These are phyloP conservation scores for Madurella fahalii DNA, from an alignment of 2,329 filamentous ascomycete genomes.

Conservation along the genomic window DNA sequence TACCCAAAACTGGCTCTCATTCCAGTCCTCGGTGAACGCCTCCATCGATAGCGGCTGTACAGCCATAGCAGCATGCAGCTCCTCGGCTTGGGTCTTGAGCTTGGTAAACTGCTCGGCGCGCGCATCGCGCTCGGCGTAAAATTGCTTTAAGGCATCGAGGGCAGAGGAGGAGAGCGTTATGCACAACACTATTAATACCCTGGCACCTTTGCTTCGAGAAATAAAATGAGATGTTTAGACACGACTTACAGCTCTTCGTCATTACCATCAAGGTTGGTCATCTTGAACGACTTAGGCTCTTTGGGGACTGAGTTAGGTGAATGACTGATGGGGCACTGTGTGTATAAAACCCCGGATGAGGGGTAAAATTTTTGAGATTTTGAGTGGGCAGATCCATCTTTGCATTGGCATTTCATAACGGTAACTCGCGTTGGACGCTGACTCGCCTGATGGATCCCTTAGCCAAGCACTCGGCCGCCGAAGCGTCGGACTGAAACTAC, in stretches of 20 bases:
- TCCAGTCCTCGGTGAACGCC: slow-evolving; percentile 75
- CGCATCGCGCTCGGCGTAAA: slow-evolving; percentile 68
- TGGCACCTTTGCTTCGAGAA: neutral
- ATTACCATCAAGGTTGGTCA: slow-evolving; percentile 34
- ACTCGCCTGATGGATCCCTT: neutral
- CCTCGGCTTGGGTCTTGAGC: slow-evolving; percentile 59
- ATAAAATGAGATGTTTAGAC: neutral
- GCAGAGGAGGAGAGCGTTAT: slow-evolving; percentile 63
- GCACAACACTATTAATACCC: neutral
- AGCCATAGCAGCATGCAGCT: slow-evolving; percentile 32
- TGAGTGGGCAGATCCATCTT: neutral
- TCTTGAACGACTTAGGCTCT: slow-evolving; percentile 10
- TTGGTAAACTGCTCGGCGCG: slow-evolving; percentile 63
- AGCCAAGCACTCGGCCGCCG: neutral
- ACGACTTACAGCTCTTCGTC: slow-evolving; percentile 47
- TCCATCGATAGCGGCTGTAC: slow-evolving; percentile 54
- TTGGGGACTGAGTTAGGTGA: too few species aligned
- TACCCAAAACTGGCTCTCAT: slow-evolving; percentile 81
- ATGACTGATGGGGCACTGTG: too few species aligned
- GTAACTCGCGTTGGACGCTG: too few species aligned
- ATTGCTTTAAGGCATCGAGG: slow-evolving; percentile 66
- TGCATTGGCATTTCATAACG: too few species aligned
- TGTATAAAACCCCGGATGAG: neutral
- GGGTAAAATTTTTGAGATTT: slow-evolving; percentile 7
- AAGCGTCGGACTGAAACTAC: neutral